Evolutionary conservation across 2,329 filamentous ascomycete genomes (phyloP).

Genomic region (Trichoderma endophyticum): DNA sequence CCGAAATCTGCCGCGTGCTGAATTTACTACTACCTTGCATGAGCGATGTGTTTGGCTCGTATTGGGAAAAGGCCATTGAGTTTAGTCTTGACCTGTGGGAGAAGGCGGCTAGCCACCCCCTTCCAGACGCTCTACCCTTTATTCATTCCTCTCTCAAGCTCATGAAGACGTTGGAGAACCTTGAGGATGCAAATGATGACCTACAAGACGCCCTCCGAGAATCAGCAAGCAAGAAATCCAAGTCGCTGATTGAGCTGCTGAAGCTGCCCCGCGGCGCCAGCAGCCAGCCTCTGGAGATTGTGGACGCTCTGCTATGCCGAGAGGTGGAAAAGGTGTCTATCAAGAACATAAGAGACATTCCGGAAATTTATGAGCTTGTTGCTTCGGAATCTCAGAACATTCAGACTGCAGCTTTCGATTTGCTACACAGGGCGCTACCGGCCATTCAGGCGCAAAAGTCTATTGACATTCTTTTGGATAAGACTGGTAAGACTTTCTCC

Average conservation of each 20-base stretch:
- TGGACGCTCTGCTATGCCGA: constrained; percentile 70
- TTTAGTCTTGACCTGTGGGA: constrained; percentile 59
- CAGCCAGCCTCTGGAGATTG: constrained; percentile 68
- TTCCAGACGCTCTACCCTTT: constrained; percentile 55
- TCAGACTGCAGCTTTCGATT: constrained; percentile 74
- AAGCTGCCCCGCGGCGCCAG: constrained; percentile 45
- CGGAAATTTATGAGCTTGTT: constrained; percentile 71
- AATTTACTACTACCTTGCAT: constrained; percentile 67
- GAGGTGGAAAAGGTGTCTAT: constrained; percentile 63
- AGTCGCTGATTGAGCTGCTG: constrained; percentile 61
- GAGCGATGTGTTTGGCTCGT: constrained; percentile 78
- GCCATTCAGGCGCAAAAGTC: constrained; percentile 76
- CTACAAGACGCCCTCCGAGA: constrained; percentile 70
- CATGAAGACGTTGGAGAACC: constrained; percentile 57
- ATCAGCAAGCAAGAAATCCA: constrained; percentile 52
- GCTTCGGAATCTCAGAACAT: constrained; percentile 71
- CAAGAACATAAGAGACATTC: constrained; percentile 59
- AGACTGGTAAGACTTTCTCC: constrained; percentile 45
- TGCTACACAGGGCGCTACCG: constrained; percentile 79
- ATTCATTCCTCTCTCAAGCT: constrained; percentile 72
- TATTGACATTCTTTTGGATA: constrained; percentile 70
- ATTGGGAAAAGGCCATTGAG: constrained; percentile 70
- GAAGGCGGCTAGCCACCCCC: constrained; percentile 39
- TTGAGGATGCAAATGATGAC: constrained; percentile 81
- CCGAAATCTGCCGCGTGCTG: constrained; percentile 55